Conservation (phyloP, 169 alveolate species). For the Neospora caninum region DNA sequence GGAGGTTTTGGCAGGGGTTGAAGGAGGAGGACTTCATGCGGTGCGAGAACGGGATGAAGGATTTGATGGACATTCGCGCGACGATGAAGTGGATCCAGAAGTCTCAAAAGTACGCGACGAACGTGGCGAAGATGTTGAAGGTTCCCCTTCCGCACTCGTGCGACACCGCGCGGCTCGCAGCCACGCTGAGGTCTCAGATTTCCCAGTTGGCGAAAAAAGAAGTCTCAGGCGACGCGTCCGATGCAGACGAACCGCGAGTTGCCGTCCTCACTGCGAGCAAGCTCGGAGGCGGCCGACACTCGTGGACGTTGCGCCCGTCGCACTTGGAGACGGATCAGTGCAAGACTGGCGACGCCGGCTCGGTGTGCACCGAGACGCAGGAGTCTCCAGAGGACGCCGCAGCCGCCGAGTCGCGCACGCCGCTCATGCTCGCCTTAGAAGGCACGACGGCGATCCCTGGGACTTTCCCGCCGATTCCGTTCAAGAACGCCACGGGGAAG, state of each 20-base stretch:
- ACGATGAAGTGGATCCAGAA: constrained; percentile 23
- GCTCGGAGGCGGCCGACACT: constrained; percentile 21
- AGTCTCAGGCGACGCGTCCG: not conserved
- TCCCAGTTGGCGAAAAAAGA: not conserved
- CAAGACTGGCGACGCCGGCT: not conserved
- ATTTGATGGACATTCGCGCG: constrained; percentile 21
- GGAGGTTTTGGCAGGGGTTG: constrained; percentile 29
- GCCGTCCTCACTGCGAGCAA: constrained; percentile 33
- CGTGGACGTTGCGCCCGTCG: constrained; percentile 10
- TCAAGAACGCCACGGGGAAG: not conserved
- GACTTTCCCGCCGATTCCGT: constrained; percentile 16
- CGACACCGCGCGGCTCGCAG: constrained; percentile 2
- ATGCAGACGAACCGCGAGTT: not conserved
- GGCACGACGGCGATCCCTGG: constrained; percentile 7
- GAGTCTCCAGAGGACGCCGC: not conserved
- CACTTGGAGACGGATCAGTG: not conserved
- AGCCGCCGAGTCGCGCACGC: not conserved
- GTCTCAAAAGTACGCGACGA: not conserved
- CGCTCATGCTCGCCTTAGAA: not conserved
- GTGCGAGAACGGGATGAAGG: constrained; percentile 29
- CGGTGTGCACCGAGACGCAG: not conserved
- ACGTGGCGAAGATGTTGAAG: not conserved
- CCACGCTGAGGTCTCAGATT: not conserved
- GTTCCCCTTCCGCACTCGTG: constrained; percentile 24
- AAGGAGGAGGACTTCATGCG: not conserved